Percentiles rank a stretch among this genome's conserved stretches.
Evolutionary conservation across 2,329 filamentous ascomycete genomes (phyloP).

Genomic region (Penicillium glabrum): DNA sequence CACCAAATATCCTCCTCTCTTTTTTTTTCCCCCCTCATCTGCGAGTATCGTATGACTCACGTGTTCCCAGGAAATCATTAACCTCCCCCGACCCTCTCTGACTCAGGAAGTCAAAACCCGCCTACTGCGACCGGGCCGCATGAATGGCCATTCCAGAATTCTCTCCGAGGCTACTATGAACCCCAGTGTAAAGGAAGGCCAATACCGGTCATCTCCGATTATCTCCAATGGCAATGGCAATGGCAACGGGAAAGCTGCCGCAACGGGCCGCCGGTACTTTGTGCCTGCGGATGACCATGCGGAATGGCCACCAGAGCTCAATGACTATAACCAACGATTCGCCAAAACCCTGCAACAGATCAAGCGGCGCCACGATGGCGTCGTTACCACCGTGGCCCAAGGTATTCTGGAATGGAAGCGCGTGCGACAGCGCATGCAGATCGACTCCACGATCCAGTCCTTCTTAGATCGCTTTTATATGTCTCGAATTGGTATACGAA

Average conservation of each 20-base stretch:
- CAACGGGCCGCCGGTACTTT: constrained; percentile 71
- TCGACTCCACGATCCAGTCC: constrained; percentile 93
- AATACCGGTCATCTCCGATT: constrained; percentile 61
- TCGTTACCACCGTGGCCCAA: constrained; percentile 97
- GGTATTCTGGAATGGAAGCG: constrained; percentile 98
- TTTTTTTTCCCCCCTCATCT: not conserved
- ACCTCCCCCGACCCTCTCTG: constrained; percentile 74
- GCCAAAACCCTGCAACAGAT: constrained; percentile 86
- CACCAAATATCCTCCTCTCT: not conserved
- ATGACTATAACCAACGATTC: constrained; percentile 91
- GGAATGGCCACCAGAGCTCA: constrained; percentile 91
- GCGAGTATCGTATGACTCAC: constrained; percentile 16
- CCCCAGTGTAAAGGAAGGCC: constrained; percentile 81
- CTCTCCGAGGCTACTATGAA: constrained; percentile 84
- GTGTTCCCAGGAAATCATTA: constrained; percentile 74
- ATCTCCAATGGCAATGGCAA: constrained; percentile 44
- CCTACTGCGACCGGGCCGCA: constrained; percentile 58
- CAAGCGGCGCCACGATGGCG: constrained; percentile 92
- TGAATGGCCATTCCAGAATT: constrained; percentile 60
- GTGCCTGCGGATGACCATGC: constrained; percentile 82
- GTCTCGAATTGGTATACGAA: constrained; percentile 97
- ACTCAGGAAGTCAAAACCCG: constrained; percentile 73
- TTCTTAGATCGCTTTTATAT: constrained; percentile 99
- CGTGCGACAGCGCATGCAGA: constrained; percentile 93
- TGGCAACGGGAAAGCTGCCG: constrained; percentile 53